phyloP scores from a whole-genome alignment of 1,284 basidiomycete species.

The Sphaerobolus stellatus region DNA sequence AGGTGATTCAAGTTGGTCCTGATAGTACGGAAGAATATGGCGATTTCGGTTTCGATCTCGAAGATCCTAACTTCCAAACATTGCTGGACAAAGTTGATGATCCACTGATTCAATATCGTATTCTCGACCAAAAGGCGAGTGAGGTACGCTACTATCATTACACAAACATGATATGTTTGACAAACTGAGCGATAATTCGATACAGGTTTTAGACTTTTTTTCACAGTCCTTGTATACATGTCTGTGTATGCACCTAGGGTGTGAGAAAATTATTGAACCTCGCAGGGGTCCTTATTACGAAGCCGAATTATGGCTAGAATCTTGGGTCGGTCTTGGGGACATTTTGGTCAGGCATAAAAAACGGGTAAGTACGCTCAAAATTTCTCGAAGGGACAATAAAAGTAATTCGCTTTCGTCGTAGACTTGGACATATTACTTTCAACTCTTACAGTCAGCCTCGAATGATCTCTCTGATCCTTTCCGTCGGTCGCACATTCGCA shows the following conservation, averaged over 20 bases:
- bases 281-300: constrained; percentile 31
- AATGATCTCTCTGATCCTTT: constrained; percentile 53
- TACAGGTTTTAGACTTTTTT: constrained; percentile 56
- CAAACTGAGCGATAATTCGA: constrained; percentile 14
- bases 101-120: constrained; percentile 27
- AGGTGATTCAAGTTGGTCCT: constrained; percentile 38
- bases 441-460: constrained; percentile 59
- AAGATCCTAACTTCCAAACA: constrained; percentile 58
- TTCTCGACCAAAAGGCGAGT: constrained; percentile 43
- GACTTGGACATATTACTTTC: constrained; percentile 67
- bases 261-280: constrained; percentile 21
- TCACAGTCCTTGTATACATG: constrained; percentile 63
- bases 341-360: constrained; percentile 63
- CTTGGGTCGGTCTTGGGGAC: constrained; percentile 75
- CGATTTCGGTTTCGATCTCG: constrained; percentile 52
- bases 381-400: constrained; percentile 12
- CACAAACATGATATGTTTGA: neutral
- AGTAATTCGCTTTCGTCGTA: constrained; percentile 26
- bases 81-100: constrained; percentile 45
- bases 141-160: constrained; percentile 33
- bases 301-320: constrained; percentile 62
- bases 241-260: constrained; percentile 43
- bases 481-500: constrained; percentile 61
- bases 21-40: constrained; percentile 80
- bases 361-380: constrained; percentile 37